Base-by-base conservation (phyloP, 2,329 filamentous ascomycete species). In the Xylaria sp. region DNA sequence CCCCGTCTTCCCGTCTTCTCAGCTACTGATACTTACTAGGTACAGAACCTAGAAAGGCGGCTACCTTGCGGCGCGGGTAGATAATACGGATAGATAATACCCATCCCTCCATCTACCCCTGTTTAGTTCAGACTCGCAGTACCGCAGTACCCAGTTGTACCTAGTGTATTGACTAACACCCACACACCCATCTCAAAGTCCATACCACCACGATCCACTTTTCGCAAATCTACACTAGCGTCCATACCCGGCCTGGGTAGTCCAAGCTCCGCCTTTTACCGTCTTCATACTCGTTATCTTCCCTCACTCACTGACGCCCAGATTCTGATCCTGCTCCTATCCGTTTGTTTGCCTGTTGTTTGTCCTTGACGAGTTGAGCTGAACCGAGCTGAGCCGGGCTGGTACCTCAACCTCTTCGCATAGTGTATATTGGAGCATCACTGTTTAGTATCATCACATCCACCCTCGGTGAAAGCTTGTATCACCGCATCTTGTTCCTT, bases 201-300 rank as follows among this genome's bases (percentile, higher is more conserved):
- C n/a, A 28, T 28, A 12, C 46, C 46, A 49, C 59, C 58, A 62
- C 39, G n/a, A 9, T n/a, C 46, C 59, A 62, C 51, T n/a, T 62
- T 54, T 58, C 41, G 54, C 59, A 66, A 55, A 59, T 55, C 59
- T 43, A 36, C 33, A 10, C 33, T 36, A 41, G 54, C 55, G 48
- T 43, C 58, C 54, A 66, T 51, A 31, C 64, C 43, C 41, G 56
- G 23, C 56, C 60, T 46, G 15, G 41, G 33, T 48, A 66, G 58
- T 58, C 48, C 20, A 59, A 59, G 59, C 54, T 33, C 51, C 60
- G 55, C 59, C 60, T 46, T 57, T 49, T 62, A 33, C 52, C 58
- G 36, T 69, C 52, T 62, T 31, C 12, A 41, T 54, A 59, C 28
- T 55, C 18, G 18, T n/a, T 46, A 6, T 46, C 18, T n/a, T 46